Evolutionary conservation across 352 stramenopile species (phyloP).

Genomic region (Phytophthora quininea): DNA sequence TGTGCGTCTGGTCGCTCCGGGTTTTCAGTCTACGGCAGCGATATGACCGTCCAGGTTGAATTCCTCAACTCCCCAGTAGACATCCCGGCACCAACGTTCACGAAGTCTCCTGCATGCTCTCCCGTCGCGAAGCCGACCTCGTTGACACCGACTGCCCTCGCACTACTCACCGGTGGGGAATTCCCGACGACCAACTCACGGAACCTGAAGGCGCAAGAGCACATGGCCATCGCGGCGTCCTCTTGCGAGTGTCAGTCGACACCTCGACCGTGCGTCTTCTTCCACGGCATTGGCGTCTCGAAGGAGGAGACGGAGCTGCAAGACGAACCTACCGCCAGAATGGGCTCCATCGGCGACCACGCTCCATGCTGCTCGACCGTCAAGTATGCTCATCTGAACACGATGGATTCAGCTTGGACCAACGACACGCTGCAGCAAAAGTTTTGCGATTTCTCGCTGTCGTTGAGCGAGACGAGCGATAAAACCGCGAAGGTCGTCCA

Average conservation of each 20-base stretch:
- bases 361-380: slow-evolving; percentile 22
- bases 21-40: slow-evolving; percentile 36
- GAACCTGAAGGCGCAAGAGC: slow-evolving; percentile 9
- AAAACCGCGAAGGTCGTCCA: neutral
- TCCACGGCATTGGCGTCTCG: slow-evolving; percentile 19
- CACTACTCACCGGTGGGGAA: slow-evolving; percentile 14
- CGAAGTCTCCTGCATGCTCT: slow-evolving; percentile 6
- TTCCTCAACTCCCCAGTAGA: slow-evolving; percentile 20
- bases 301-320: slow-evolving; percentile 26
- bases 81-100: neutral
- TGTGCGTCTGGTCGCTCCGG: slow-evolving; percentile 22
- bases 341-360: slow-evolving; percentile 24
- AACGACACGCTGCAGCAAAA: slow-evolving; percentile 23
- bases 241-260: slow-evolving; percentile 23
- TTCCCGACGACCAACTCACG: slow-evolving; percentile 10
- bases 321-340: slow-evolving; percentile 5
- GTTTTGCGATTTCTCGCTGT: slow-evolving; percentile 20
- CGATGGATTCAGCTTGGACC: slow-evolving; percentile 20
- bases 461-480: slow-evolving; percentile 16
- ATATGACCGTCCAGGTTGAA: slow-evolving; percentile 37
- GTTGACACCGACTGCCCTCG: slow-evolving; percentile 17
- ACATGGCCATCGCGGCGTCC: slow-evolving; percentile 14
- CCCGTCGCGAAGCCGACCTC: slow-evolving; percentile 1
- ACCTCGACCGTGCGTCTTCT: slow-evolving; percentile 29
- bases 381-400: slow-evolving; percentile 31